These are phyloP conservation scores for Tolypocladium ophioglossoides DNA, from an alignment of 2,329 filamentous ascomycete species.

Conservation along the genomic window DNA sequence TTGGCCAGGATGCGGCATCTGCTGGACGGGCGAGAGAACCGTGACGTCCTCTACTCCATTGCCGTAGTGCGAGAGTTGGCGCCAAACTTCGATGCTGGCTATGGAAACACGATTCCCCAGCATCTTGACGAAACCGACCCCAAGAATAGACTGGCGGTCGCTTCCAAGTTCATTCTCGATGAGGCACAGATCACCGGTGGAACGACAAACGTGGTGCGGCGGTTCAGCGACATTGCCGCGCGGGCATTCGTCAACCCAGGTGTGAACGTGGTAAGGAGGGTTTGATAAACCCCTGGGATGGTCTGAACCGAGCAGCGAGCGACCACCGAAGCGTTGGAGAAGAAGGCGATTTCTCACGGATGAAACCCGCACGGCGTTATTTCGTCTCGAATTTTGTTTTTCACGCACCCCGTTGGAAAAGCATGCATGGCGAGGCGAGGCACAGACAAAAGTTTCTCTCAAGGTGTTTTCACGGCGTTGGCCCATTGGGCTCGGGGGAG, in stretches of 20 bases:
- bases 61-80: slow-evolving; percentile 69
- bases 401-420: background rate
- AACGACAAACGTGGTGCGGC: slow-evolving; percentile 63
- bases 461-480: background rate
- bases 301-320: background rate
- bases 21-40: slow-evolving; percentile 72
- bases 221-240: slow-evolving; percentile 57
- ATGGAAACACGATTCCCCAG: slow-evolving; percentile 43
- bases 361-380: background rate
- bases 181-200: slow-evolving; percentile 54
- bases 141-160: slow-evolving; percentile 56
- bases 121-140: slow-evolving; percentile 57
- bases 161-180: slow-evolving; percentile 58
- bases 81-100: slow-evolving; percentile 50
- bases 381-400: background rate
- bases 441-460: background rate
- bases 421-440: slow-evolving; percentile 2
- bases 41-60: slow-evolving; percentile 84
- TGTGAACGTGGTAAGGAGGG: slow-evolving; percentile 29
- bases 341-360: background rate
- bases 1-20: slow-evolving; percentile 57
- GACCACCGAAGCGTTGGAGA: background rate
- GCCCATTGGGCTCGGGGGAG: background rate
- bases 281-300: slow-evolving; percentile 3
- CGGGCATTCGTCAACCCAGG: slow-evolving; percentile 47